Conservation (phyloP, 176 grass and related monocot species). For the Triticum turgidum region DNA sequence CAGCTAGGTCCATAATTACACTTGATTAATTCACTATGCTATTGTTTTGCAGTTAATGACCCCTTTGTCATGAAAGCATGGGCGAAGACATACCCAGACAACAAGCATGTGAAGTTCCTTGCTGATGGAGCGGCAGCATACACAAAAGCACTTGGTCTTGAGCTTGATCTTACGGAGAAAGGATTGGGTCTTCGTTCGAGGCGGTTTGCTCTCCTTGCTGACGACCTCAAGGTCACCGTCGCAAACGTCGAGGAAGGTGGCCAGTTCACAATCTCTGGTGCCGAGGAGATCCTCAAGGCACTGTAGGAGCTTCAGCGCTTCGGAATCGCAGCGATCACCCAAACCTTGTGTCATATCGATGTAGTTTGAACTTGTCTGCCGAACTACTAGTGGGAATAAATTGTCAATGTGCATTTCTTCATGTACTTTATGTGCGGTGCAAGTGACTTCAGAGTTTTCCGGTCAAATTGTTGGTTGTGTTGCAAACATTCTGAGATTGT, state of each 20-base stretch:
- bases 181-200: slow-evolving; percentile 73
- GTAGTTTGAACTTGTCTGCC: slow-evolving; percentile 5
- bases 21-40: not conserved
- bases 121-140: slow-evolving; percentile 79
- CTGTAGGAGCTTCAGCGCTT: slow-evolving; percentile 42
- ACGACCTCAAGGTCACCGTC: slow-evolving; percentile 72
- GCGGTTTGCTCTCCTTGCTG: slow-evolving; percentile 74
- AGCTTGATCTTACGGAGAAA: slow-evolving; percentile 88
- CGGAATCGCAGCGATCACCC: not conserved
- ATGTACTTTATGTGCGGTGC: not conserved
- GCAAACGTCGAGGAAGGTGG: slow-evolving; percentile 94
- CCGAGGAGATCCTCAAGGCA: slow-evolving; percentile 93
- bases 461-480: not conserved
- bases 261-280: slow-evolving; percentile 88
- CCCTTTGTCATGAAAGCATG: slow-evolving; percentile 96
- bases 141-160: slow-evolving; percentile 79
- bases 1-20: not conserved
- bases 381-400: slow-evolving; percentile 21
- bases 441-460: not conserved
- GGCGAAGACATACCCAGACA: slow-evolving; percentile 88
- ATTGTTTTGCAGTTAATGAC: slow-evolving; percentile 67
- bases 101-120: slow-evolving; percentile 94
- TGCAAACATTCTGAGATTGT: not conserved
- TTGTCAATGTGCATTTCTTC: slow-evolving; percentile 3
- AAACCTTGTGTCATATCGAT: not conserved